Base-by-base conservation (phyloP, 495 filamentous ascomycete genomes). In the Aspergillus kassunensis region DNA sequence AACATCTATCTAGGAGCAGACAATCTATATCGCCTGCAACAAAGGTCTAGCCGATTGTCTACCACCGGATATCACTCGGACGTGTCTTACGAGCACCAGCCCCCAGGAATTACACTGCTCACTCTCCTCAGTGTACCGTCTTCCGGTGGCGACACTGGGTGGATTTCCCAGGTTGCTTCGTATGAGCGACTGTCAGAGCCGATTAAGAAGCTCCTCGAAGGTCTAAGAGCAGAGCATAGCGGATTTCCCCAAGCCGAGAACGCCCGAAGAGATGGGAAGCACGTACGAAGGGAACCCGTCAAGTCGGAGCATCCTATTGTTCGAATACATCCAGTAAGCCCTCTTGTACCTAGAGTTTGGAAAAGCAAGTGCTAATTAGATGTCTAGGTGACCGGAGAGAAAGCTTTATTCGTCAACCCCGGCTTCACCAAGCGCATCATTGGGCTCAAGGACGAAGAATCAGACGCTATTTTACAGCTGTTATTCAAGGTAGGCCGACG, bases 31-130 rank as follows among this genome's bases (percentile, higher is more conserved):
- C 30, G 49, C 6, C 40, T 44, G 19, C 49, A 18, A 3, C 27
- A n/a, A 13, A 5, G 27, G 2, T 44, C 49, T 2, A 44, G 23
- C 18, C 31, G 18, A 13, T 18, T 50, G 8, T 21, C 47, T 1
- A 50, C 47, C 6, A 42, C 47, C 3, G 36, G 47, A 1, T 51
- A 44, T 21, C 40, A 51, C 11, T 43, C 49, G 10, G 49, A 85
- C 66, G 80, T 85, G 8, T 86, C 86, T 0, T 89, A 88, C 47
- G 88, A 91, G 63, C 66, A 84, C 29, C 87, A 90, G 59, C 86
- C 88, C n/a, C 87, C 86, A 2, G 85, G 83, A 2, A 88, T 88
- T 60, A 90, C 87, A 6, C 80, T 82, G 5, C 71, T 90, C 29
- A 87, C 86, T 41, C 64, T 90, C 1, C 73, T 90, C 1, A 79